phyloP scores from a whole-genome alignment of 1,284 basidiomycete species.

The Fereydounia khargensis region DNA sequence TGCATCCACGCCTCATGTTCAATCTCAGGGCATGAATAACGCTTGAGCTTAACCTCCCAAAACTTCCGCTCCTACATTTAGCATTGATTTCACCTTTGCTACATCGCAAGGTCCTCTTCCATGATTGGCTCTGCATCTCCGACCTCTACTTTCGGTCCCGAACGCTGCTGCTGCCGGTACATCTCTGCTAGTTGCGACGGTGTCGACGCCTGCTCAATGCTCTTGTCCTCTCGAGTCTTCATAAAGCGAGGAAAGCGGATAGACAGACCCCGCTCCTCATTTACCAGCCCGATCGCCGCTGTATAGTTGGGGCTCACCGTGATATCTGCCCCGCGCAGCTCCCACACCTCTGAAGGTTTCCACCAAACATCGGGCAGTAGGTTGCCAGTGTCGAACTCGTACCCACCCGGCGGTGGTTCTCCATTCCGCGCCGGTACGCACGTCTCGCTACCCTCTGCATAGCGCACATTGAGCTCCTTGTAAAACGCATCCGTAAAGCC shows the following conservation, averaged over 20 bases:
- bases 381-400: conserved; percentile 60
- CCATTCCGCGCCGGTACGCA: conserved; percentile 16
- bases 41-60: too few relatives aligned
- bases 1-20: too few relatives aligned
- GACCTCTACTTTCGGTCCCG: background rate
- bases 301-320: conserved; percentile 84
- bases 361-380: conserved; percentile 73
- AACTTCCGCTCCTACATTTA: too few relatives aligned
- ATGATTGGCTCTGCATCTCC: too few relatives aligned
- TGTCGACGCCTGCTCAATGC: conserved; percentile 34
- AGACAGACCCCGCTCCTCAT: conserved; percentile 65
- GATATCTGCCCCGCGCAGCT: conserved; percentile 74
- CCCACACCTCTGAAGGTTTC: conserved; percentile 70
- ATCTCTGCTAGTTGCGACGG: conserved; percentile 41
- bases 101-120: too few relatives aligned
- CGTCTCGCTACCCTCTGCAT: conserved; percentile 21
- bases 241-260: conserved; percentile 59
- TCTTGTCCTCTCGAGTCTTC: conserved; percentile 43
- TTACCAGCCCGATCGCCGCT: conserved; percentile 69
- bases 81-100: too few relatives aligned
- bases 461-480: conserved; percentile 57
- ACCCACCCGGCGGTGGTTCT: conserved; percentile 16
- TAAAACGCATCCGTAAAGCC: conserved; percentile 88
- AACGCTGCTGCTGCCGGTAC: conserved; percentile 42
- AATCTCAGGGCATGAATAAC: too few relatives aligned